Percentiles rank a stretch among this genome's conserved stretches.
phyloP scores from a whole-genome alignment of 148 eudicot genomes.

The Diospyros lotus region DNA sequence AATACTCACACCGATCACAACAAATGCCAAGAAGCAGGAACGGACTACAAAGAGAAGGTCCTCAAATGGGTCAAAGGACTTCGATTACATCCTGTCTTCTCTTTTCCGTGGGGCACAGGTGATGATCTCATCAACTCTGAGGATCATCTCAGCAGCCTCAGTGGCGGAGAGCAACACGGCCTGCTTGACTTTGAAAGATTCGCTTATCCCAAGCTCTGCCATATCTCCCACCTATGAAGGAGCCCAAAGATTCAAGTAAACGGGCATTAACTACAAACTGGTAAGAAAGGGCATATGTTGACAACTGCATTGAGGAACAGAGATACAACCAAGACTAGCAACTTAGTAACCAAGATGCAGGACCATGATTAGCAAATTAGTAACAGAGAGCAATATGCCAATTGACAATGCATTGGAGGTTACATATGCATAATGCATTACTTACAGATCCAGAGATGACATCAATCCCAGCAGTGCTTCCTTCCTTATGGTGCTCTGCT shows the following conservation, averaged over 20 bases:
- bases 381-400: too few relatives aligned
- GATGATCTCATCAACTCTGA: constrained; percentile 93
- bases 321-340: neutral
- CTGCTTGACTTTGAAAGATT: constrained; percentile 90
- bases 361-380: neutral
- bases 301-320: neutral
- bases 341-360: too few relatives aligned
- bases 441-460: constrained; percentile 89
- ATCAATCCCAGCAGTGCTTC: constrained; percentile 77
- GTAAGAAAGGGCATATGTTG: neutral
- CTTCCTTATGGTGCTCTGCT: constrained; percentile 94
- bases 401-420: too few relatives aligned
- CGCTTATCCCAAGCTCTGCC: constrained; percentile 66
- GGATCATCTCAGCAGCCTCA: constrained; percentile 94
- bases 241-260: neutral
- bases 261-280: neutral
- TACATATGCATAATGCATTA: neutral
- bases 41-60: neutral
- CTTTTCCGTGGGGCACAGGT: constrained; percentile 90
- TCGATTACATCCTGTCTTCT: constrained; percentile 79
- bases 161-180: constrained; percentile 87
- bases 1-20: neutral
- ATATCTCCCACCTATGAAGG: constrained; percentile 48
- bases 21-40: neutral
- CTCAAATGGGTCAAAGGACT: neutral